Conservation (phyloP, 495 filamentous ascomycete genomes). For the Cudoniella acicularis region DNA sequence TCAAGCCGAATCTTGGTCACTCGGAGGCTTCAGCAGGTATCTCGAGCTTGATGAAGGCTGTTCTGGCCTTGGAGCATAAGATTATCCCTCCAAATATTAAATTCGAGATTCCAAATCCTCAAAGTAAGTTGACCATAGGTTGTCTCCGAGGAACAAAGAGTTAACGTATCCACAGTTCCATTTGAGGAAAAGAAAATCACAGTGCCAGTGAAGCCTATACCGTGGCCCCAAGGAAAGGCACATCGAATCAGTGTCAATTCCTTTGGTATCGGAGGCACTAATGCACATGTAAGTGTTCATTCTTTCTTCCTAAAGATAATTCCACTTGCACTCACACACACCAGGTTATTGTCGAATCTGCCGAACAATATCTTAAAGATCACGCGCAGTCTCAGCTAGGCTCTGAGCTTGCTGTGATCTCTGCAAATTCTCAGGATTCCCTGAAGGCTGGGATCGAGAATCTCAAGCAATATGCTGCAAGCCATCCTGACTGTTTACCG, state of each 20-base stretch:
- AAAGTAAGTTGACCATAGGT: not conserved
- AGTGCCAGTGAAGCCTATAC: not conserved
- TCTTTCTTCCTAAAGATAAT: conserved; percentile 1
- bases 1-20: conserved; percentile 61
- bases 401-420: no score
- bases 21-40: conserved; percentile 53
- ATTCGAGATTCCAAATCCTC: not conserved
- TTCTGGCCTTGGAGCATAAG: conserved; percentile 51
- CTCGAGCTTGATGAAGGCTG: conserved; percentile 51
- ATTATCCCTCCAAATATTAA: conserved; percentile 39
- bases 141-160: conserved; percentile 45
- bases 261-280: conserved; percentile 49
- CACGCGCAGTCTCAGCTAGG: no score
- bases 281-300: conserved; percentile 53
- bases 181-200: not conserved
- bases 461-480: not conserved
- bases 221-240: not conserved
- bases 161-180: conserved; percentile 36
- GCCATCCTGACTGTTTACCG: not conserved
- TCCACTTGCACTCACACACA: no score
- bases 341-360: not conserved
- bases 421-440: no score
- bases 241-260: conserved; percentile 1
- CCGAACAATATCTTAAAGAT: no score
- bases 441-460: no score